phyloP scores from a whole-genome alignment of 164 flowering plant genomes.

The Cinnamomum micranthum region DNA sequence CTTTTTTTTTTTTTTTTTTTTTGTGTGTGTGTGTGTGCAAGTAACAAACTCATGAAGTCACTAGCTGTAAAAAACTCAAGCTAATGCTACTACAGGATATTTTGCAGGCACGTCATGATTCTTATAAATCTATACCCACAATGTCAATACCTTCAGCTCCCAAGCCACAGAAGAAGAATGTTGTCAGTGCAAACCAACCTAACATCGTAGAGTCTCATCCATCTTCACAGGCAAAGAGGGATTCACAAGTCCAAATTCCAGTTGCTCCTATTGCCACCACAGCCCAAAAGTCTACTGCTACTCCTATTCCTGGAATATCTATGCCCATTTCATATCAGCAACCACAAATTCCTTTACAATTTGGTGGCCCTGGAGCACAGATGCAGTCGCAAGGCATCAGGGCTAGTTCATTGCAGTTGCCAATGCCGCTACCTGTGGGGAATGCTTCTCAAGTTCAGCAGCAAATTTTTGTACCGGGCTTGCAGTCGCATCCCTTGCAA shows the following conservation, averaged over 20 bases:
- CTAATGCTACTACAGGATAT: neutral
- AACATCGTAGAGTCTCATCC: conserved; percentile 34
- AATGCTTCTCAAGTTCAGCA: conserved; percentile 60
- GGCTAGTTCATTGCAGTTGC: conserved; percentile 39
- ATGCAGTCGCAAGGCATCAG: conserved; percentile 59
- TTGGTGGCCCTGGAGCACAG: conserved; percentile 58
- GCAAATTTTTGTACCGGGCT: conserved; percentile 57
- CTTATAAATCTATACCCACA: conserved; percentile 39
- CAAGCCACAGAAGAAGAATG: conserved; percentile 60
- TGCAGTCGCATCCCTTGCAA: conserved; percentile 49
- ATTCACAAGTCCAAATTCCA: conserved; percentile 32
- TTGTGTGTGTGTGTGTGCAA: neutral
- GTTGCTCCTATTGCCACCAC: conserved; percentile 29
- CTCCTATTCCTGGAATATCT: conserved; percentile 45
- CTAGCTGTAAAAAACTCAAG: neutral
- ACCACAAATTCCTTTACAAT: conserved; percentile 53
- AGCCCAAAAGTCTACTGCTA: conserved; percentile 50
- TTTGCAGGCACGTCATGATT: conserved; percentile 61
- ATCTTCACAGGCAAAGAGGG: conserved; percentile 45
- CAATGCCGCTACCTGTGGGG: conserved; percentile 53
- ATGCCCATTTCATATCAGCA: conserved; percentile 59
- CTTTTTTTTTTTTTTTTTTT: no score
- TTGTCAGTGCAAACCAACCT: conserved; percentile 27
- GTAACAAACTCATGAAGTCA: neutral
- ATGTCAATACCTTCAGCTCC: conserved; percentile 51